phyloP scores from a whole-genome alignment of 2,329 filamentous ascomycete species.

The Coniochaeta sp. region DNA sequence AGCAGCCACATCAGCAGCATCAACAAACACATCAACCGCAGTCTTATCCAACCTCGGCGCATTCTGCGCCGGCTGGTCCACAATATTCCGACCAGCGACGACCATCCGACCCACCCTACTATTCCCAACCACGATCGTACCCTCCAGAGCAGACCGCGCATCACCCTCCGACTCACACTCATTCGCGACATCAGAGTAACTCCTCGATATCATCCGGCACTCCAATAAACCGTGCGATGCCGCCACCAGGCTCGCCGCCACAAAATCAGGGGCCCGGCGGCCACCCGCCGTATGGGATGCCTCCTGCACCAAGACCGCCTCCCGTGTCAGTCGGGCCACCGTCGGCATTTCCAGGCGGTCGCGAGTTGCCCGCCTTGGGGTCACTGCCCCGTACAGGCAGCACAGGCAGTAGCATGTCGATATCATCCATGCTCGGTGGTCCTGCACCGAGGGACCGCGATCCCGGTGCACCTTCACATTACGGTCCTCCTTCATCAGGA shows the following conservation, averaged over 20 bases:
- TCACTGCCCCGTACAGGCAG: conserved; percentile 39
- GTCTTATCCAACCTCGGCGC: conserved; percentile 13
- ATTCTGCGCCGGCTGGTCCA: conserved; percentile 14
- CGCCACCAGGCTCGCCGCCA: conserved; percentile 37
- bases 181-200: conserved; percentile 35
- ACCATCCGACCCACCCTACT: conserved; percentile 35
- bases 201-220: conserved; percentile 33
- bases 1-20: conserved; percentile 6
- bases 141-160: conserved; percentile 20
- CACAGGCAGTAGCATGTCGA: conserved; percentile 50
- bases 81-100: conserved; percentile 23
- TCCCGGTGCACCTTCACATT: conserved; percentile 26
- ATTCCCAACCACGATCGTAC: conserved; percentile 26
- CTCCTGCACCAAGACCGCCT: conserved; percentile 36
- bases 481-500: conserved; percentile 29
- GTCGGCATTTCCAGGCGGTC: conserved; percentile 37
- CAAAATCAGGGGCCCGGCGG: conserved; percentile 17
- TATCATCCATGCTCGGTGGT: conserved; percentile 52
- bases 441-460: conserved; percentile 30
- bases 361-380: conserved; percentile 45
- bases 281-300: conserved; percentile 29
- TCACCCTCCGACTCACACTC: conserved; percentile 25
- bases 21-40: conserved; percentile 8
- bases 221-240: conserved; percentile 33
- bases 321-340: conserved; percentile 34